These are phyloP conservation scores for Boletus patriciae DNA, from an alignment of 768 basidiomycete species.

Conservation along the genomic window DNA sequence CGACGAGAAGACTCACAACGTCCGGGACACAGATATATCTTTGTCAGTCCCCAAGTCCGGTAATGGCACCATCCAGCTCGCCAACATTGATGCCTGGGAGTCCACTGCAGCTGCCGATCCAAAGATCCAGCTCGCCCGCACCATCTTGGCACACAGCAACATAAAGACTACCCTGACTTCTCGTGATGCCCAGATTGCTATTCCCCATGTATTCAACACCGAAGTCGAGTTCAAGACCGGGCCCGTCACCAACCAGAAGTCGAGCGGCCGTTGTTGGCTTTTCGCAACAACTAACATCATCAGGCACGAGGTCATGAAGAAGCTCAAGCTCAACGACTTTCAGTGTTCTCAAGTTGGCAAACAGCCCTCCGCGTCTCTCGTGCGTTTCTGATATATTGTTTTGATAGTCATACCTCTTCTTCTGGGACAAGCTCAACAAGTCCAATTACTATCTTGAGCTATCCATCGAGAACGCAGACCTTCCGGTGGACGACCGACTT, in stretches of 20 bases:
- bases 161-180: slow-evolving; percentile 62
- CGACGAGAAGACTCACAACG: slow-evolving; percentile 26
- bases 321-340: slow-evolving; percentile 83
- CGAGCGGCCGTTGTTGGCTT: slow-evolving; percentile 91
- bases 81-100: slow-evolving; percentile 71
- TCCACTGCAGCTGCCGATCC: slow-evolving; percentile 49
- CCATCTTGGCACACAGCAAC: slow-evolving; percentile 68
- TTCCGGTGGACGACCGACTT: slow-evolving; percentile 81
- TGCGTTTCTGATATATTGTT: slow-evolving; percentile 5
- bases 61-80: slow-evolving; percentile 60
- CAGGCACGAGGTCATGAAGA: slow-evolving; percentile 82
- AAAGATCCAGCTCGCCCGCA: slow-evolving; percentile 72
- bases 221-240: slow-evolving; percentile 77
- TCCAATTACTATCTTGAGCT: slow-evolving; percentile 87
- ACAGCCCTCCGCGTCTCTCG: background rate
- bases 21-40: background rate
- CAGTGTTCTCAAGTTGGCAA: slow-evolving; percentile 78
- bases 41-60: slow-evolving; percentile 39
- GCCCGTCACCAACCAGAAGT: slow-evolving; percentile 85
- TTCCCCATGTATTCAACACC: slow-evolving; percentile 81
- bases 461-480: slow-evolving; percentile 76
- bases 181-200: slow-evolving; percentile 58
- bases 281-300: slow-evolving; percentile 91
- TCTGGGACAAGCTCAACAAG: slow-evolving; percentile 97
- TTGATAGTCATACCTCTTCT: slow-evolving; percentile 80